These are phyloP conservation scores for Claviceps arundinis DNA, from an alignment of 2,329 filamentous ascomycete genomes.

Conservation along the genomic window DNA sequence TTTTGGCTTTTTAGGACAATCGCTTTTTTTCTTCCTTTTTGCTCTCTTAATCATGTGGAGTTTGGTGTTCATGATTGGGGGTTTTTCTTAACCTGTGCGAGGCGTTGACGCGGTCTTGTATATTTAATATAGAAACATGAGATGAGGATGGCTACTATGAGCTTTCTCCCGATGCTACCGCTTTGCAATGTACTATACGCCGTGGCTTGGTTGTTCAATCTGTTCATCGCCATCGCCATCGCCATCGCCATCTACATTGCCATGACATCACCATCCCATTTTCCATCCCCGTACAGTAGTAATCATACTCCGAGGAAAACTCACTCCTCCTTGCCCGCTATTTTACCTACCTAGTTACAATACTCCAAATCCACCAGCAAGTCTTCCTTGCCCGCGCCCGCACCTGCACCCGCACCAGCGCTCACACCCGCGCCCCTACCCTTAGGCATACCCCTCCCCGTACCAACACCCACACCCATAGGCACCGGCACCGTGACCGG, in stretches of 20 bases:
- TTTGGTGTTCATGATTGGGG: neutral
- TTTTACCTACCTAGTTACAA: no score
- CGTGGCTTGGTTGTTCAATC: neutral
- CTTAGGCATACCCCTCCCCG: no score
- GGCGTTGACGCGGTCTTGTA: neutral
- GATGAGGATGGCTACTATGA: no score
- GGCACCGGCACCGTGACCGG: no score
- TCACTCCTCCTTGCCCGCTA: no score
- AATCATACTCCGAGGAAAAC: no score
- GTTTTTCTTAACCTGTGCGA: neutral
- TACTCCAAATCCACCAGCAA: slow-evolving; percentile 1
- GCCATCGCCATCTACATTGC: neutral
- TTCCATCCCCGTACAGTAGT: no score
- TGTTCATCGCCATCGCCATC: neutral
- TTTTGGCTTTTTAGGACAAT: no score
- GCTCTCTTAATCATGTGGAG: neutral
- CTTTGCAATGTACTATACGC: neutral
- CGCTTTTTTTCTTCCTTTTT: neutral
- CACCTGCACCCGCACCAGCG: neutral
- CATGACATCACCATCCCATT: no score
- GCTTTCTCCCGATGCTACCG: no score
- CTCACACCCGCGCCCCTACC: no score
- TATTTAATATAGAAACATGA: neutral
- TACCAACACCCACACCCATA: no score
- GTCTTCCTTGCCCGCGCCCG: neutral